Evolutionary conservation across 805 yeast species (phyloP).

Genomic region (Candida saitoana): DNA sequence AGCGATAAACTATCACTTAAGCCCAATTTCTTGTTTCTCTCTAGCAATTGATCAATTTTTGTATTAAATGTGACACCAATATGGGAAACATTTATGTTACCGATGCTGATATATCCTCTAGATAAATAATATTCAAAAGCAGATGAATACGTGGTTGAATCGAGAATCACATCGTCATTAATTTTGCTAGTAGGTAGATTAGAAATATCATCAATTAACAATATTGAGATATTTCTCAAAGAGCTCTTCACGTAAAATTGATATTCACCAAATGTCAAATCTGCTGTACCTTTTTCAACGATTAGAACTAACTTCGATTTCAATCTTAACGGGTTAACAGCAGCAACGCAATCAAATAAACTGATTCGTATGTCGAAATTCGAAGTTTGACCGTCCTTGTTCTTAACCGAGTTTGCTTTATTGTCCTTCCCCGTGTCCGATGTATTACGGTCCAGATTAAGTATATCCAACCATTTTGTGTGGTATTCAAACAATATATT

Average conservation of each 20-base stretch:
- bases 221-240: slow-evolving; percentile 45
- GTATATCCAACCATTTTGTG: slow-evolving; percentile 51
- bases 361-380: slow-evolving; percentile 28
- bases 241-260: slow-evolving; percentile 40
- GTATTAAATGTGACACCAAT: slow-evolving; percentile 29
- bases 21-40: slow-evolving; percentile 16
- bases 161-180: not conserved
- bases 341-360: slow-evolving; percentile 53
- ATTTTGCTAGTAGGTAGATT: slow-evolving; percentile 8
- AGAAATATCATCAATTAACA: slow-evolving; percentile 60
- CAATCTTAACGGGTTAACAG: slow-evolving; percentile 60
- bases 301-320: slow-evolving; percentile 50
- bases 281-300: slow-evolving; percentile 52
- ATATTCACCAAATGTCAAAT: slow-evolving; percentile 33
- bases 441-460: slow-evolving; percentile 15
- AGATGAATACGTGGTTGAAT: slow-evolving; percentile 15
- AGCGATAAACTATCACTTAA: slow-evolving; percentile 21
- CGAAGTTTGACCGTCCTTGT: not conserved
- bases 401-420: slow-evolving; percentile 8
- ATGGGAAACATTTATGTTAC: slow-evolving; percentile 37
- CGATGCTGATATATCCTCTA: slow-evolving; percentile 54
- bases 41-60: slow-evolving; percentile 17
- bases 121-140: slow-evolving; percentile 36
- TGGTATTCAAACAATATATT: slow-evolving; percentile 53
- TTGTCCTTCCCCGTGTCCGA: not conserved